Evolutionary conservation across 257 asterid species (phyloP), one percentile per base, ranked within the genome.

Genomic region (Solanum rostratum): DNA sequence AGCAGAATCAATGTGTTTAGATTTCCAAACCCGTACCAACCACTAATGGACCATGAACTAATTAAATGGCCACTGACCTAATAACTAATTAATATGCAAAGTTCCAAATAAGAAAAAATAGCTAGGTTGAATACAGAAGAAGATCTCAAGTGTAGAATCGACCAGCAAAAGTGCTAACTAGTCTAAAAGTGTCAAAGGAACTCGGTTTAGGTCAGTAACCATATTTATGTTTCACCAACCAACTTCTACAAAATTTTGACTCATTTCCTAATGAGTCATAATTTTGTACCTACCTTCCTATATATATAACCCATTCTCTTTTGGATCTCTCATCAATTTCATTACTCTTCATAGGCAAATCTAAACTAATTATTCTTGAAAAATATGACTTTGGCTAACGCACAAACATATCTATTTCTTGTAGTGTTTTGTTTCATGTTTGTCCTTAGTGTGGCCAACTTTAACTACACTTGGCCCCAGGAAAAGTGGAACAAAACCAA

Each of bases 391-490:
- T 46, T 84, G 84, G 79, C 50, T 50, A 53, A 4, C 1, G 90
- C 52, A 68, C 74, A 55, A 62, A n/a, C 54, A 4, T 65, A 87
- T 19, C 1, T 86, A 50, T 10, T 90, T 33, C 39, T 87, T 0
- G 84, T 55, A 6, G 65, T 86, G 10, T 84, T 79, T 6, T 30
- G 54, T 3, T 85, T 86, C 57, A 84, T 87, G 76, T 80, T 92
- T 19, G 88, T 22, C 65, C 2, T 79, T 79, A 84, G 88, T 91
- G 70, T 87, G 87, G 84, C 83, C 60, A 84, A 90, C 15, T 89
- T 93, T 89, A 85, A 90, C 54, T 90, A 81, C 68, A 82, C 84
- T 52, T 88, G 91, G 89, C 85, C 88, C 83, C 85, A 53, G 45
- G 89, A 86, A 4, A 73, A 69, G 27, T 18, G 53, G 39, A 57